Evolutionary conservation across 148 eudicot species (phyloP), one percentile per base, ranked within the genome.

Genomic region (Fagopyrum homotropicum): DNA sequence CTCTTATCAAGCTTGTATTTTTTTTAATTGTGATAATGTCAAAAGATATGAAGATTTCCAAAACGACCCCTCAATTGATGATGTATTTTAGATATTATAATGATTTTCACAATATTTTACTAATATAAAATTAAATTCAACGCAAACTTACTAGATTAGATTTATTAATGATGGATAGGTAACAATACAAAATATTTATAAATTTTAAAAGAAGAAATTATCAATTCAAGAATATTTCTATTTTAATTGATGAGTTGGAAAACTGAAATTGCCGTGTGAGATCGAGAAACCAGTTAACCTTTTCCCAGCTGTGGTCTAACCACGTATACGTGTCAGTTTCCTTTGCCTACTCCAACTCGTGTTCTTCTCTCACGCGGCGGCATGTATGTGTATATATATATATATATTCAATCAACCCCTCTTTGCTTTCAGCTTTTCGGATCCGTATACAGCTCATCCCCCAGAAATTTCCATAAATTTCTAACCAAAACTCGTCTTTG

Each of bases 391-490:
- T 22, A 22, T 22, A 51, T 51, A 51, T 0, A 51, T 51, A 64
- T 66, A 66, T 66, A 40, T 40, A 40, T 66, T 66, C 71, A 40
- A 66, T 64, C 44, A 17, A 12, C 70, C 70, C 70, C 46, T n/a
- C 44, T 35, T 29, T 61, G 7, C 64, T 19, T 8, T 63, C 69
- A 63, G 19, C 71, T 66, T 66, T 66, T 14, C 71, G 71, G 71
- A 66, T 66, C 71, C 71, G 47, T 66, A 45, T 9, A 35, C 10
- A 66, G 45, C 71, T 40, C 71, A 15, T 66, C 45, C 71, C 22
- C 69, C 17, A 14, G 47, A 66, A 66, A 35, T 40, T 66, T 66
- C 71, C 71, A 66, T 9, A 66, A 40, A 35, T 66, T 43, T 66
- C 71, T 66, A 66, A 35, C 71, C 9, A 61, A 10, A 61, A 61